Evolutionary conservation across 164 flowering plant genomes (phyloP).

Genomic region (Euptelea pleiosperma): DNA sequence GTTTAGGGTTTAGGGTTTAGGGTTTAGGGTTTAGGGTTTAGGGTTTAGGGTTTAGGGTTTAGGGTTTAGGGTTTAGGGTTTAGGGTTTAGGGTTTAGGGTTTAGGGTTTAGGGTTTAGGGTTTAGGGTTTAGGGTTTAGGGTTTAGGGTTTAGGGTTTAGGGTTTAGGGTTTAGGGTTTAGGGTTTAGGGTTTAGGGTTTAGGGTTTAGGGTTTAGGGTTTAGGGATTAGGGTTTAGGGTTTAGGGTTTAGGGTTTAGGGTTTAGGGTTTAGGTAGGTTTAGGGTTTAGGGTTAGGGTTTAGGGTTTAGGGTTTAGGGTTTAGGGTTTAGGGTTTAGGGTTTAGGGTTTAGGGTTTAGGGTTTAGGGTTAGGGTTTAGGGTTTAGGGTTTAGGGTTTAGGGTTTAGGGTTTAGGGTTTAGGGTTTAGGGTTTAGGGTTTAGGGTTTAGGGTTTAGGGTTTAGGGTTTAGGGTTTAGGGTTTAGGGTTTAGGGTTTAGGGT

Average conservation of each 20-base stretch:
- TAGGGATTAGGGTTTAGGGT: not conserved
- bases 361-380: constrained; percentile 18
- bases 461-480: constrained; percentile 18
- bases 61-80: constrained; percentile 9
- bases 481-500: constrained; percentile 21
- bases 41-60: constrained; percentile 10
- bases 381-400: constrained; percentile 20
- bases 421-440: constrained; percentile 18
- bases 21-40: constrained; percentile 16
- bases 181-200: not conserved
- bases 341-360: constrained; percentile 14
- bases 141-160: not conserved
- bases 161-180: not conserved
- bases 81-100: not conserved
- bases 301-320: constrained; percentile 3
- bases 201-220: not conserved
- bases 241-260: not conserved
- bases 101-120: constrained; percentile 1
- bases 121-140: constrained; percentile 2
- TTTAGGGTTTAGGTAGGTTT: constrained; percentile 3
- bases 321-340: constrained; percentile 16
- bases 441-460: constrained; percentile 17
- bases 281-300: constrained; percentile 7
- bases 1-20: constrained; percentile 17
- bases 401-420: constrained; percentile 23